A percentile compares a stretch with the other conserved stretches of the same genome.
Evolutionary conservation across 1,284 basidiomycete species (phyloP).

Genomic region (Meira miltonrushii): DNA sequence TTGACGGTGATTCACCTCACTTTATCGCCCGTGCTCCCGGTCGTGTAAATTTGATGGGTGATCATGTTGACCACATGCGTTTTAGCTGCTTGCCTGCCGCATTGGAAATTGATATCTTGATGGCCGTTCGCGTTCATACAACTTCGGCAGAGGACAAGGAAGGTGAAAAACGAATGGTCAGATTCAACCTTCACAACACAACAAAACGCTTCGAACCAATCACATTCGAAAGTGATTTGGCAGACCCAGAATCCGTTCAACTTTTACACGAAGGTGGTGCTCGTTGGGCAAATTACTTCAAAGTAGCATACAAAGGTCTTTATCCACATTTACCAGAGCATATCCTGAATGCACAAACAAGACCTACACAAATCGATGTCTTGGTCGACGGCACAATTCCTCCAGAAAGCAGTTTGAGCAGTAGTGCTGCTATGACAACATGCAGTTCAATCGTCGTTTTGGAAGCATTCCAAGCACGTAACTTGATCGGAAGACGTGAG

Average conservation of each 20-base stretch:
- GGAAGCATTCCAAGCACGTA: slow-evolving; percentile 38
- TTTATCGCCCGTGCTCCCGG: slow-evolving; percentile 50
- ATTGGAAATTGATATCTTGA: slow-evolving; percentile 50
- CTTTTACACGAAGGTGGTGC: slow-evolving; percentile 34
- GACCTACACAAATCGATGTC: slow-evolving; percentile 32
- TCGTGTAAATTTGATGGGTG: slow-evolving; percentile 49
- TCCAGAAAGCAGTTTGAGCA: slow-evolving; percentile 41
- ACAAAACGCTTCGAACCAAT: slow-evolving; percentile 27
- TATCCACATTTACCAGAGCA: slow-evolving; percentile 36
- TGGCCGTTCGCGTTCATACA: slow-evolving; percentile 36
- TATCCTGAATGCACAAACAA: slow-evolving; percentile 11
- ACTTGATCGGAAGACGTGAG: slow-evolving; percentile 32
- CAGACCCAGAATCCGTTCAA: slow-evolving; percentile 22
- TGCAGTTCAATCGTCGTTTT: slow-evolving; percentile 43
- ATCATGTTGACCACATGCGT: slow-evolving; percentile 48
- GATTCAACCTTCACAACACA: slow-evolving; percentile 33
- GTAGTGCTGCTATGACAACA: slow-evolving; percentile 48
- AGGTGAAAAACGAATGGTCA: neutral
- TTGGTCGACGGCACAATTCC: slow-evolving; percentile 49
- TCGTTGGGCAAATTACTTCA: slow-evolving; percentile 52
- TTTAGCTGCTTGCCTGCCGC: slow-evolving; percentile 49
- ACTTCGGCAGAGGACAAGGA: slow-evolving; percentile 2
- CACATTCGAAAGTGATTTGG: slow-evolving; percentile 26
- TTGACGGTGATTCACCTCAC: slow-evolving; percentile 19
- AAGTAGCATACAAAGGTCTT: slow-evolving; percentile 47